Conservation (phyloP, 495 filamentous ascomycete genomes). For the Pseudoneurospora amorphoporcata region DNA sequence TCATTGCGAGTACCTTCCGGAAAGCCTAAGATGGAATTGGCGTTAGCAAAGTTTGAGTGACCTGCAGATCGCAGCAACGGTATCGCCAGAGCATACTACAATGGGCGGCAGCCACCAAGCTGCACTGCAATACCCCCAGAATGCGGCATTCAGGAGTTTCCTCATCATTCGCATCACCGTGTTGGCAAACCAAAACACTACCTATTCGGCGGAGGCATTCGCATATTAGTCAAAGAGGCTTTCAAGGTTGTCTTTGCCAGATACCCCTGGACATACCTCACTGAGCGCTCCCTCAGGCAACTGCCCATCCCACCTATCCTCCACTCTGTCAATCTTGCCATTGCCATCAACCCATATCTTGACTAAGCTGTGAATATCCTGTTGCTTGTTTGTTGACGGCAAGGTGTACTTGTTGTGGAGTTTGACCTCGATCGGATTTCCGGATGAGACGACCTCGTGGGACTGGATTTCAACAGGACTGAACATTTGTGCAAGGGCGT, state of each 20-base stretch:
- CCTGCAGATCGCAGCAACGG: conserved; percentile 7
- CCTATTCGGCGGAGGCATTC: not conserved
- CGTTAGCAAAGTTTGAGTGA: conserved; percentile 16
- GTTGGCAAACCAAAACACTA: not conserved
- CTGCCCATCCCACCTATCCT: conserved; percentile 48
- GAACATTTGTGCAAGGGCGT: conserved; percentile 20
- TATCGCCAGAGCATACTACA: conserved; percentile 23
- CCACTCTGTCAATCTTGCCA: conserved; percentile 41
- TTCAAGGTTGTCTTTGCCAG: not conserved
- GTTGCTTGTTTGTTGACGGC: conserved; percentile 41
- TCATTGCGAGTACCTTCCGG: conserved; percentile 44
- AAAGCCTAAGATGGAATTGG: conserved; percentile 35
- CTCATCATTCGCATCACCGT: not conserved
- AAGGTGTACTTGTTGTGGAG: conserved; percentile 42
- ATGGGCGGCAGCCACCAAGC: conserved; percentile 27
- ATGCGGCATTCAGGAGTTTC: not conserved
- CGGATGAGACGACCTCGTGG: conserved; percentile 38
- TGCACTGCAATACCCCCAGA: conserved; percentile 19
- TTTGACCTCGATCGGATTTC: conserved; percentile 46
- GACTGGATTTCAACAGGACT: conserved; percentile 30
- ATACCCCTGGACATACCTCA: conserved; percentile 31
- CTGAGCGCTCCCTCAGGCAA: conserved; percentile 37
- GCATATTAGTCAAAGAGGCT: not conserved
- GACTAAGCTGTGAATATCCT: conserved; percentile 40
- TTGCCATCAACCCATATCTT: conserved; percentile 33